Evolutionary conservation across 2,329 filamentous ascomycete genomes (phyloP).

Genomic region (Blumeria hordei): DNA sequence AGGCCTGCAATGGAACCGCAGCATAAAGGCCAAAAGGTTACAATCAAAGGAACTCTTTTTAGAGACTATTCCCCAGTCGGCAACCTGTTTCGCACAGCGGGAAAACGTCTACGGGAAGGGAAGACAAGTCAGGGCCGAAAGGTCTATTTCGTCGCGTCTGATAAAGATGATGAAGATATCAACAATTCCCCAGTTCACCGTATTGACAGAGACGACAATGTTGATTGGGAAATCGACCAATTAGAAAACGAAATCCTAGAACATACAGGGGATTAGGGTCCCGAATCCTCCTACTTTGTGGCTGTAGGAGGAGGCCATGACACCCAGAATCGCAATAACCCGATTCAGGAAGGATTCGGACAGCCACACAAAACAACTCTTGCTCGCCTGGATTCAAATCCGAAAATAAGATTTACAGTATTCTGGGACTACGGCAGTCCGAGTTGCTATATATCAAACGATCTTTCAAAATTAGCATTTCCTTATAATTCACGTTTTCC

Average conservation of each 20-base stretch:
- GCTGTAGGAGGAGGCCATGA: neutral
- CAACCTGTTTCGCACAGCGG: neutral
- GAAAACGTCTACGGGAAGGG: neutral
- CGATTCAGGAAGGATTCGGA: neutral
- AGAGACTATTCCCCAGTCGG: neutral
- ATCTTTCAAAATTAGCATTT: neutral
- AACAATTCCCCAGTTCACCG: neutral
- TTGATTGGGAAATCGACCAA: neutral
- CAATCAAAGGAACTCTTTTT: neutral
- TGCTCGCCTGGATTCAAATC: neutral
- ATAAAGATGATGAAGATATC: neutral
- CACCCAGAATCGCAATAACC: neutral
- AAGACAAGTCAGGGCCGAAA: neutral
- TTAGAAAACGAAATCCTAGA: neutral
- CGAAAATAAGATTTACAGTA: neutral
- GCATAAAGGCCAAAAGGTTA: neutral
- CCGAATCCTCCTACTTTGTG: slow-evolving; percentile 1
- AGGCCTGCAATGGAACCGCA: neutral
- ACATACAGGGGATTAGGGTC: neutral
- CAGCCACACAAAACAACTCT: neutral
- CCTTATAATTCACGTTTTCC: neutral
- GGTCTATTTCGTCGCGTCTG: neutral
- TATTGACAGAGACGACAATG: neutral
- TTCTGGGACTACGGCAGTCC: neutral
- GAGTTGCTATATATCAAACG: neutral